Base-by-base conservation (phyloP, 176 grass and related monocot species). In the Phoenix dactylifera region DNA sequence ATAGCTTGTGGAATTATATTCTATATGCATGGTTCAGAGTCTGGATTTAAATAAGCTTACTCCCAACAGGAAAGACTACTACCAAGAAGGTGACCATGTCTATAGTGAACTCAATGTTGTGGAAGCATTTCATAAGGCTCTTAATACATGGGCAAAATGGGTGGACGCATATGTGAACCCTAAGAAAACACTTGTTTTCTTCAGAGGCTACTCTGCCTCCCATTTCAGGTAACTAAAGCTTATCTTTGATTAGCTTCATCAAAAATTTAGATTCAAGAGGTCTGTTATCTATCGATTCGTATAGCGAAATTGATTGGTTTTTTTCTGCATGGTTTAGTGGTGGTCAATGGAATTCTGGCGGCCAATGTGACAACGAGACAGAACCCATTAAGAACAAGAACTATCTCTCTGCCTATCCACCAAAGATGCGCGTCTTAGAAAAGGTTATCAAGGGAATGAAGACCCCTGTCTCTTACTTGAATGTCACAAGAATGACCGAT, bases 281-380 rank as follows among this genome's bases (percentile, higher is more conserved):
- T 39, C 7, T 39, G 12, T 39, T 12, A 12, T 39, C 35, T 39
- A 12, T 39, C 12, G 35, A 39, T 39, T 39, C 1, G 1, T 39
- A 12, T 39, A 39, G 1, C 12, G 35, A 39, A 39, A 39, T 39
- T 12, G 35, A 39, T 39, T 2, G 0, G 7, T 12, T 12, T 1
- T 10, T 6, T 62, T 74, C 22, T 79, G 59, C 23, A 97, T 2
- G 35, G 5, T 39, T 39, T 39, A 12, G 93, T 20, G 87, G 93
- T 29, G 93, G 93, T 3, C 92, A 97, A 70, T 97, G 92, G 92
- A 91, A 97, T 78, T 97, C 92, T 28, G 92, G 92, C 1, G 92
- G 87, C 26, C 87, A 82, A 49, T 97, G 92, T 50, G 81, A 97
- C 70, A 78, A 69, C 51, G 92, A 97, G 74, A 97, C 84, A 1